Percentiles rank a stretch among this genome's conserved stretches.
Evolutionary conservation across 176 grass and related monocot genomes (phyloP).

Genomic region (Tuctoria greenei): DNA sequence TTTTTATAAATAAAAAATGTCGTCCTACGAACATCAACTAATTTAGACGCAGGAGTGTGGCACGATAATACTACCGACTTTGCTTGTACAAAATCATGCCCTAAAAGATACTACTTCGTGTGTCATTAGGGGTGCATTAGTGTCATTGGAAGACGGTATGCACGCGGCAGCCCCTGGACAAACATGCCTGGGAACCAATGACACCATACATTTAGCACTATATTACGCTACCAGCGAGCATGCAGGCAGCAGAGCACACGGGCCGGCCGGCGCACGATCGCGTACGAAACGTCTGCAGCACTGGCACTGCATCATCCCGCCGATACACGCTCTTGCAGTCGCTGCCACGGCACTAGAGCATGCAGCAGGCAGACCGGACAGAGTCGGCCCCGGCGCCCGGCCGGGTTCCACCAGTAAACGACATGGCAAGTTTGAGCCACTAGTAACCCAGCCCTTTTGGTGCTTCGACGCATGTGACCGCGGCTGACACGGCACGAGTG

Average conservation of each 20-base stretch:
- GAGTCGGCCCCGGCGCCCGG: not conserved
- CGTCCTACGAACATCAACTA: too few relatives aligned
- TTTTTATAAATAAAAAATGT: too few relatives aligned
- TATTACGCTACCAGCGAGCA: not conserved
- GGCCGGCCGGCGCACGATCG: not conserved
- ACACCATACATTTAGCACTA: not conserved
- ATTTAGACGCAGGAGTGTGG: too few relatives aligned
- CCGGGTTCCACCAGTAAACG: not conserved
- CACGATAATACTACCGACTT: too few relatives aligned
- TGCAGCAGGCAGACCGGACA: not conserved
- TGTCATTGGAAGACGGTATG: not conserved
- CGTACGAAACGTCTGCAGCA: not conserved
- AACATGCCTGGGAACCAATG: not conserved
- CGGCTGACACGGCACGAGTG: conserved; percentile 22
- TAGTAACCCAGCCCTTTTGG: not conserved
- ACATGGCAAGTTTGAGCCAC: conserved; percentile 27
- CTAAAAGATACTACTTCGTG: not conserved
- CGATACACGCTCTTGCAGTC: not conserved
- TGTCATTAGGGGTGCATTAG: not conserved
- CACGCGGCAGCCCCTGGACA: not conserved
- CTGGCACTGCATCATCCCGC: not conserved
- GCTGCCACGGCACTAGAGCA: not conserved
- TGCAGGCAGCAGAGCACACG: not conserved
- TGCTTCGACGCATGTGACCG: conserved; percentile 20
- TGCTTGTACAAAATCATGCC: not conserved